A percentile compares a stretch with the other conserved stretches of the same genome.
phyloP scores from a whole-genome alignment of 345 rosid genomes.

The Populus nigra region DNA sequence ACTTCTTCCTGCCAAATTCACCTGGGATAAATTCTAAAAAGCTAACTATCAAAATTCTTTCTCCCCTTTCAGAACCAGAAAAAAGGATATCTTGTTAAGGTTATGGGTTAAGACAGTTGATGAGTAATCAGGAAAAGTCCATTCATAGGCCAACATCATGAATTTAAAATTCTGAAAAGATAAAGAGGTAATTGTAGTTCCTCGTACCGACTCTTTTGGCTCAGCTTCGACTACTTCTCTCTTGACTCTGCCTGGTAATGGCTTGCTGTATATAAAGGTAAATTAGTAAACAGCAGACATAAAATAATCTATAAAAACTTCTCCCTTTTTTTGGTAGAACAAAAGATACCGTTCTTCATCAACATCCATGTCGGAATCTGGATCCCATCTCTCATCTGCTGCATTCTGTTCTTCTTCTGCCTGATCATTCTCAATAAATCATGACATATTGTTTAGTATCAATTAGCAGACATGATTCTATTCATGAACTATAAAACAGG shows the following conservation, averaged over 20 bases:
- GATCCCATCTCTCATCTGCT: slow-evolving; percentile 81
- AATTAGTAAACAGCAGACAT: slow-evolving; percentile 9
- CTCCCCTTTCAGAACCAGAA: background rate
- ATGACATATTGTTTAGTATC: slow-evolving; percentile 1
- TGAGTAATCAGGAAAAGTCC: background rate
- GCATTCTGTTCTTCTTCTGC: slow-evolving; percentile 74
- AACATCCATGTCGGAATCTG: slow-evolving; percentile 77
- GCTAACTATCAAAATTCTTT: background rate
- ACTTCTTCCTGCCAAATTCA: background rate
- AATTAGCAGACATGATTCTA: background rate
- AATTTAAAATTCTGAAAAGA: background rate
- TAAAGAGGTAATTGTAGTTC: background rate
- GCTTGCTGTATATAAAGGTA: slow-evolving; percentile 49
- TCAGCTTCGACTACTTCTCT: slow-evolving; percentile 67
- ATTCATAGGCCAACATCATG: background rate
- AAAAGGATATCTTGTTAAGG: background rate
- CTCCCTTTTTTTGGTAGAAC: background rate
- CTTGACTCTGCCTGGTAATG: slow-evolving; percentile 68
- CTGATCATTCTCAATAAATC: slow-evolving; percentile 36
- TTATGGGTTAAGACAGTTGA: background rate
- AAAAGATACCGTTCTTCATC: slow-evolving; percentile 62
- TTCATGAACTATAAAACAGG: background rate
- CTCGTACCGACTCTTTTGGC: slow-evolving; percentile 55
- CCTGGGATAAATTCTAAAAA: background rate
- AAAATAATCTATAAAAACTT: background rate